These are phyloP conservation scores for Coemansia javaensis DNA, from an alignment of 192 early-diverging fungal genomes.

Conservation along the genomic window DNA sequence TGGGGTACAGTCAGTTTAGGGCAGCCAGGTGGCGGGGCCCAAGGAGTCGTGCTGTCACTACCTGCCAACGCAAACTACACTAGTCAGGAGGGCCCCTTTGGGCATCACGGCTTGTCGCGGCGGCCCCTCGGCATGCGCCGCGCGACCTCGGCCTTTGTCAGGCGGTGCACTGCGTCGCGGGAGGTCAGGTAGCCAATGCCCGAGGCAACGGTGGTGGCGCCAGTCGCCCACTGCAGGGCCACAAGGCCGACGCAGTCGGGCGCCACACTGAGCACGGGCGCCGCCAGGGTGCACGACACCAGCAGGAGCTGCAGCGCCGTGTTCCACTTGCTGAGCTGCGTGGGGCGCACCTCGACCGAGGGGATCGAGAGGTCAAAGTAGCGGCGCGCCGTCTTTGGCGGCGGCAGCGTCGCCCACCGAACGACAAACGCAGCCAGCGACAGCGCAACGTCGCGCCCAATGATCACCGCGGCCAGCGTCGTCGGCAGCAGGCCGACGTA, in stretches of 20 bases:
- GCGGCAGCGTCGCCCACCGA: constrained; percentile 81
- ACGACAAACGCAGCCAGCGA: constrained; percentile 74
- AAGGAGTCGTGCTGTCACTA: too few species aligned
- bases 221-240: constrained; percentile 58
- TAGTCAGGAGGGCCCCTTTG: too few species aligned
- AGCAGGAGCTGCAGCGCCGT: constrained; percentile 81
- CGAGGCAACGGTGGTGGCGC: constrained; percentile 73
- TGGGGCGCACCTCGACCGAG: constrained; percentile 87
- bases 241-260: constrained; percentile 49
- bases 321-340: constrained; percentile 83
- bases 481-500: constrained; percentile 68
- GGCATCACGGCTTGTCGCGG: too few species aligned
- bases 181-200: constrained; percentile 69
- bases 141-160: constrained; percentile 49
- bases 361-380: constrained; percentile 90
- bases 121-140: constrained; percentile 41
- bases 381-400: constrained; percentile 75
- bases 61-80: too few species aligned
- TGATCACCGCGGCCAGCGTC: constrained; percentile 72
- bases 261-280: constrained; percentile 66
- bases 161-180: constrained; percentile 68
- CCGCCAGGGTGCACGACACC: constrained; percentile 69
- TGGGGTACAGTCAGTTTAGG: too few species aligned
- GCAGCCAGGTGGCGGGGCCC: too few species aligned
- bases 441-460: constrained; percentile 80